Base-by-base conservation (phyloP, 2,329 filamentous ascomycete species). In the Trichoderma breve region DNA sequence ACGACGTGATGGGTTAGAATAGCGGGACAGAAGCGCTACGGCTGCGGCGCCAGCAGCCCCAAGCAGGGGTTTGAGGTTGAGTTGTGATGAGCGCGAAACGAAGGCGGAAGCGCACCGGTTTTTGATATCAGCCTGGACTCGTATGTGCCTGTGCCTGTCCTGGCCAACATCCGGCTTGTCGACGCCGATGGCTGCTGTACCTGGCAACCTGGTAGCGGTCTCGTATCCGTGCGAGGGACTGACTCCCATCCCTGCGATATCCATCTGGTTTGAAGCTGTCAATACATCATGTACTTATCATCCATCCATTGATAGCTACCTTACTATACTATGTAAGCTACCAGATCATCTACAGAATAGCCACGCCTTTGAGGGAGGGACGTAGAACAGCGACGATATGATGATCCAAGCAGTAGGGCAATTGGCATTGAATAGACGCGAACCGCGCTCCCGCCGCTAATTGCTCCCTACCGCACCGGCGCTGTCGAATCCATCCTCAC, bases 21-120 rank as follows among this genome's bases (percentile, higher is more conserved):
- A 68, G 70, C 70, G 70, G 70, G 70, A 72, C 70, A 57, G 53
- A 60, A 71, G 58, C 63, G 70, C 70, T 72, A 68, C 68, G 68
- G 58, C 62, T 67, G 70, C 63, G 70, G 61, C 70, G 70, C 70
- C 63, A 67, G 55, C 70, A 53, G 63, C 70, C 55, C 53, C 70
- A 57, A 60, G 55, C 57, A 71, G 70, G 70, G 68, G 58, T 26
- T 62, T n/a, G 68, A 61, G 21, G 60, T 36, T 72, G 63, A 72
- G 60, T 70, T 70, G 39, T 70, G 66, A 70, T 70, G 53, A 28
- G 57, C 66, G 66, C 66, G 51, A 67, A 67, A 67, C 64, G 64
- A 67, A 53, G 64, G 64, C 64, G 64, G 64, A 67, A 43, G 51
- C 63, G 34, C 14, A 36, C 34, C 34, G 9, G 55, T 51, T 66